Conservation (phyloP, 2,329 filamentous ascomycete genomes). For the Diaporthe sp. region DNA sequence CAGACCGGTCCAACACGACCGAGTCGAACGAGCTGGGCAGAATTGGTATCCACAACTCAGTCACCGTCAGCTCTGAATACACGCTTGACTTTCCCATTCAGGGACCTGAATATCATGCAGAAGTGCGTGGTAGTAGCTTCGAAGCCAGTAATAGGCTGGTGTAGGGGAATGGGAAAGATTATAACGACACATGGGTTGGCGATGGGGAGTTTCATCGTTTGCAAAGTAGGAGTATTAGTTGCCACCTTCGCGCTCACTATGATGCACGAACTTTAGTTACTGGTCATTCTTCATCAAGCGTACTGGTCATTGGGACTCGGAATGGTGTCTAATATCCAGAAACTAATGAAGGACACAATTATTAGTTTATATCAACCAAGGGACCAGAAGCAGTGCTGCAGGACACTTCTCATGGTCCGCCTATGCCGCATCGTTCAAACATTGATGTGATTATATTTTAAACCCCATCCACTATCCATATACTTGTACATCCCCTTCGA, state of each 20-base stretch:
- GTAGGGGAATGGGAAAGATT: background rate
- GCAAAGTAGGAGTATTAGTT: background rate
- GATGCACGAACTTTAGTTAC: too few species aligned
- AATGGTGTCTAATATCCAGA: too few species aligned
- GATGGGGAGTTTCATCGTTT: background rate
- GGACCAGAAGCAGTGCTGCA: too few species aligned
- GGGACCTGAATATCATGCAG: background rate
- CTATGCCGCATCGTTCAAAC: too few species aligned
- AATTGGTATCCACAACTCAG: conserved; percentile 7
- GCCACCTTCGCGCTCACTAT: background rate
- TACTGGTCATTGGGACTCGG: too few species aligned
- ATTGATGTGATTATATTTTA: too few species aligned
- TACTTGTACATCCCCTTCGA: background rate
- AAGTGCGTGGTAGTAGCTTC: conserved; percentile 9
- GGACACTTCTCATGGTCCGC: too few species aligned
- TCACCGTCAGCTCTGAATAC: background rate
- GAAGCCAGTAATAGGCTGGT: background rate
- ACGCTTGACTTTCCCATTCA: background rate
- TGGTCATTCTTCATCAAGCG: background rate
- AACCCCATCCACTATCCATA: too few species aligned
- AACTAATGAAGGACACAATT: too few species aligned
- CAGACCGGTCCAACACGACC: background rate
- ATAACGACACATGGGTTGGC: background rate
- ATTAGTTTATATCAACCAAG: too few species aligned
- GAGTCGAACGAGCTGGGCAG: conserved; percentile 4